Percentiles rank a stretch among this genome's conserved stretches.
Evolutionary conservation across 1,139 yeast species (phyloP).

Genomic region (Candida anutae): DNA sequence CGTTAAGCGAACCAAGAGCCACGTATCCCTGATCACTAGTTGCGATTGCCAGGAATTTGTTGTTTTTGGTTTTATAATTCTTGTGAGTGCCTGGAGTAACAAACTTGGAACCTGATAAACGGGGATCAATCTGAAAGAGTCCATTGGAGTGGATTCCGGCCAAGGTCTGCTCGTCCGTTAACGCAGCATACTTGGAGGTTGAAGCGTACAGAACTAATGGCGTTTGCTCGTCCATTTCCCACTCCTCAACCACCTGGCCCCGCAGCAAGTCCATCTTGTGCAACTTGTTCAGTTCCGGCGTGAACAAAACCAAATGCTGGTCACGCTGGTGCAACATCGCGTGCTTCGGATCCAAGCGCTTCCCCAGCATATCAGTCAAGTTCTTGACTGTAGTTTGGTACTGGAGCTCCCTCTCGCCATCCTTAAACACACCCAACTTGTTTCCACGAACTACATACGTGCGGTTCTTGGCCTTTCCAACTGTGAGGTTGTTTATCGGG

Average conservation of each 20-base stretch:
- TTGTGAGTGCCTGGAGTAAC: slow-evolving; percentile 35
- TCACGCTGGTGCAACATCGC: slow-evolving; percentile 76
- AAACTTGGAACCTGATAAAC: slow-evolving; percentile 48
- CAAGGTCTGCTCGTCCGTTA: slow-evolving; percentile 66
- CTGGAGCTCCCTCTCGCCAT: slow-evolving; percentile 45
- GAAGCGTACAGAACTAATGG: slow-evolving; percentile 60
- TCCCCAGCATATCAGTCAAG: slow-evolving; percentile 48
- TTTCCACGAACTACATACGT: slow-evolving; percentile 76
- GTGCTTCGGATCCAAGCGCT: slow-evolving; percentile 48
- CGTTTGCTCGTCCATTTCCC: slow-evolving; percentile 43
- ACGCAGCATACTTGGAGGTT: slow-evolving; percentile 60
- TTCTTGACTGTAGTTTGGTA: slow-evolving; percentile 63
- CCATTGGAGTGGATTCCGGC: slow-evolving; percentile 61
- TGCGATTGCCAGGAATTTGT: slow-evolving; percentile 53
- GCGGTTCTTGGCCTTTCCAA: slow-evolving; percentile 63
- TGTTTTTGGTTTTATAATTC: slow-evolving; percentile 46
- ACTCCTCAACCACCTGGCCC: slow-evolving; percentile 79
- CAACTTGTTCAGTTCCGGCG: slow-evolving; percentile 33
- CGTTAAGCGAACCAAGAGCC: slow-evolving; percentile 69
- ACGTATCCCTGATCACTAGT: slow-evolving; percentile 68
- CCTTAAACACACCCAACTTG: slow-evolving; percentile 72
- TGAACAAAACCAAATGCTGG: slow-evolving; percentile 57
- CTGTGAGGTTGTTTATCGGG: slow-evolving; percentile 57
- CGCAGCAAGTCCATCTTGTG: slow-evolving; percentile 72
- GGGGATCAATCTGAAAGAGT: slow-evolving; percentile 71